Evolutionary conservation across 306 rosid genomes (phyloP), one percentile per base, ranked within the genome.

Genomic region (Rosa lucieae): DNA sequence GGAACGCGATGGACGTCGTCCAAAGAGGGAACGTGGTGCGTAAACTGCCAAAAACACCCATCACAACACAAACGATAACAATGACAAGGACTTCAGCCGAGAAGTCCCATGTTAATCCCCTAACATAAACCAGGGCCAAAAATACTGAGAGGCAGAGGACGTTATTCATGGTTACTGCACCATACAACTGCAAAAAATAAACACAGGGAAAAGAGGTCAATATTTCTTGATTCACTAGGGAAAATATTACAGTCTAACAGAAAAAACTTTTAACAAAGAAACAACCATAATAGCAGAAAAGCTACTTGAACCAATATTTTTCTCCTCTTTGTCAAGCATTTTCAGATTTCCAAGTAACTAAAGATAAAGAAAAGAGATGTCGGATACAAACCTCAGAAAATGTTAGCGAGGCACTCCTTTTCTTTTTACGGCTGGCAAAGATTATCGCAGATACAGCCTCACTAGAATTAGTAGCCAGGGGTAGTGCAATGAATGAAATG

Each of bases 41-140:
- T 80, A 96, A 87, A 83, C 99, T 91, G 74, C 86, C 97, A 7
- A 93, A 80, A 32, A 52, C 70, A 18, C 99, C 98, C 94, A 96
- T 88, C n/a, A 90, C 85, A 13, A 93, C 0, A 77, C 97, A 91
- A 44, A 93, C 98, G 0, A 96, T 62, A 14, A 96, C 72, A 80
- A 96, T 96, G 48, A 96, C 96, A 75, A 96, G 69, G 74, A 96
- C 98, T 87, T 93, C 99, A 0, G 99, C 79, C 10, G 98, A 90
- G 88, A 96, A 96, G 82, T 96, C 87, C 99, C 99, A 96, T 65
- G 97, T 84, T 87, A 96, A 82, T 74, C 91, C 99, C 78, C 98
- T 85, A 8, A 9, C 23, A 32, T 96, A 96, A 42, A 96, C 98
- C 8, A 96, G 90, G 47, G 98, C 98, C 82, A 96, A 89, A 88